Percentiles rank a stretch among this genome's conserved stretches.
Evolutionary conservation across 2,329 filamentous ascomycete species (phyloP).

Genomic region (Fusarium nygamai): DNA sequence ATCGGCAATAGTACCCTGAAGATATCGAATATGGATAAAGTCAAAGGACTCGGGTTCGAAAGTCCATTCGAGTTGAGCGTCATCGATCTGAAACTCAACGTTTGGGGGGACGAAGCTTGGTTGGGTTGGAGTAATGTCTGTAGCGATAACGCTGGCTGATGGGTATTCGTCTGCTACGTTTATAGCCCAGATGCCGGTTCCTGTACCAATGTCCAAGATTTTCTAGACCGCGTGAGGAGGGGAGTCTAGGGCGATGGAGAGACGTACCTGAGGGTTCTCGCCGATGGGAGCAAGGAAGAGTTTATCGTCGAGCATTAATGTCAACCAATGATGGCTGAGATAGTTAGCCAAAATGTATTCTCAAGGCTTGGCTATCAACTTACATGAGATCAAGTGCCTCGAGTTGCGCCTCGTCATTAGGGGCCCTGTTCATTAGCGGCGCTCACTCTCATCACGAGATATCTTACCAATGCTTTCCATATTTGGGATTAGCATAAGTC

Average conservation of each 20-base stretch:
- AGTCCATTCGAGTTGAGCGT: conserved; percentile 56
- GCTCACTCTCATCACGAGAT: fast-evolving
- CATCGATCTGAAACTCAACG: conserved; percentile 51
- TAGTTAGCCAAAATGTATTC: fast-evolving
- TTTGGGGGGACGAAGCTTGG: conserved; percentile 48
- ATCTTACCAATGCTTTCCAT: conserved; percentile 36
- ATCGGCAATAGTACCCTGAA: conserved; percentile 44
- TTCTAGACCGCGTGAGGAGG: not conserved
- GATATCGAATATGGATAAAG: conserved; percentile 47
- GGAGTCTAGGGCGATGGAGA: fast-evolving
- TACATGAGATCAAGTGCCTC: conserved; percentile 42
- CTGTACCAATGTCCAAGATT: conserved; percentile 36
- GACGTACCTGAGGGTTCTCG: conserved; percentile 25
- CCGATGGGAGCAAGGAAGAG: conserved; percentile 35
- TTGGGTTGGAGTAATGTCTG: conserved; percentile 34
- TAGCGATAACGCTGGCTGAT: conserved; percentile 32
- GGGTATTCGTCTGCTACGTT: conserved; percentile 38
- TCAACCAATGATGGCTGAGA: conserved; percentile 37
- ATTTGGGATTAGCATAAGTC: conserved; percentile 38
- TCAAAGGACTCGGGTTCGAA: conserved; percentile 43
- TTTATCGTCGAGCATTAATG: conserved; percentile 33
- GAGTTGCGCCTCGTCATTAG: conserved; percentile 38
- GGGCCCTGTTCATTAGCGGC: conserved; percentile 22
- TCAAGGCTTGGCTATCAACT: fast-evolving
- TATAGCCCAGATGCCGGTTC: conserved; percentile 39